These are phyloP conservation scores for Elaeis oleifera DNA, from an alignment of 202 grass and related monocot genomes.

Conservation along the genomic window DNA sequence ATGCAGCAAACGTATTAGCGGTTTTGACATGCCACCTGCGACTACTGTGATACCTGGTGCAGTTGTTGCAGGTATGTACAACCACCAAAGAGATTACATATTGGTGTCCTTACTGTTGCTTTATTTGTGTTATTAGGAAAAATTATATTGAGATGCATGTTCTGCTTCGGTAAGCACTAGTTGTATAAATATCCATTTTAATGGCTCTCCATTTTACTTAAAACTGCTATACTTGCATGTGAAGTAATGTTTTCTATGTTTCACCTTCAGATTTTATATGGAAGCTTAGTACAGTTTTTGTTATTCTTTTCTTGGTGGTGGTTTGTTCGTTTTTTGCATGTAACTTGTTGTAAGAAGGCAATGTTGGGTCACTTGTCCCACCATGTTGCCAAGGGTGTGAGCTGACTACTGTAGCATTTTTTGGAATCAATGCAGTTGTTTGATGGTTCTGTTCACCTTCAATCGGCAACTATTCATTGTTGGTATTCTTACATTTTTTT, in stretches of 20 bases:
- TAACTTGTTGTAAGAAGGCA: constrained; percentile 76
- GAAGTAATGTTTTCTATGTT: constrained; percentile 27
- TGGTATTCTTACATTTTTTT: constrained; percentile 23
- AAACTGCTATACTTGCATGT: background rate
- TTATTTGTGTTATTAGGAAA: constrained; percentile 17
- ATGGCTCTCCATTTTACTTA: too few relatives aligned
- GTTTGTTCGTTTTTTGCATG: constrained; percentile 56
- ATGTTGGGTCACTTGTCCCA: constrained; percentile 69
- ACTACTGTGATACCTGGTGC: constrained; percentile 33
- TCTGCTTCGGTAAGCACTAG: constrained; percentile 14
- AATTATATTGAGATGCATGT: constrained; percentile 9
- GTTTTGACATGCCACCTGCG: constrained; percentile 80
- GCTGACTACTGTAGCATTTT: constrained; percentile 59
- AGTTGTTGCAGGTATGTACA: constrained; percentile 33
- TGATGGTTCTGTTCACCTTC: constrained; percentile 56
- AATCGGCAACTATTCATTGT: constrained; percentile 31
- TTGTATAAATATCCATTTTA: background rate
- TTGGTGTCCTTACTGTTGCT: constrained; percentile 27
- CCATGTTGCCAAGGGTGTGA: constrained; percentile 2
- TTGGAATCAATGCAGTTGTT: constrained; percentile 50
- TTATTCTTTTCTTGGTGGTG: constrained; percentile 43
- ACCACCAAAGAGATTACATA: constrained; percentile 4
- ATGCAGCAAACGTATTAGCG: constrained; percentile 74
- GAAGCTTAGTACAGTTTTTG: constrained; percentile 34
- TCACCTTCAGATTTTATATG: constrained; percentile 28